Evolutionary conservation across 78 protist species (phyloP), one percentile per base, ranked within the genome.

Genomic region (Dictyostelium purpureum): DNA sequence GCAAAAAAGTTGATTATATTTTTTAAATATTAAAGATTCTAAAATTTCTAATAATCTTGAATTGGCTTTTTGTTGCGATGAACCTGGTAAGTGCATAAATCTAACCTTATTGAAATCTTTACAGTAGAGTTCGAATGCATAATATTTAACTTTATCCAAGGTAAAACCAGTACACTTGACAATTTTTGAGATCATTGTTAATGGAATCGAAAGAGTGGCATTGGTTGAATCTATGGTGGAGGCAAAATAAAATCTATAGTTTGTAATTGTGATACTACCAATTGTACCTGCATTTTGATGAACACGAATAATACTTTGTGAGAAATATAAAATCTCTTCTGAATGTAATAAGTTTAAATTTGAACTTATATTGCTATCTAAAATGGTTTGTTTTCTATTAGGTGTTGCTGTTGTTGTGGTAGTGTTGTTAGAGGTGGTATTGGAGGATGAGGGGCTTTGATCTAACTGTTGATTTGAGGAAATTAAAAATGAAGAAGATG

Each of bases 141-240:
- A 85, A 24, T 85, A 85, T 45, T 85, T 85, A 19, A 85, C 24
- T 12, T 85, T 85, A 26, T 85, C 92, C 31, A 77, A 70, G n/a
- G 92, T 85, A 33, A 59, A 73, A n/a, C 92, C 92, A 16, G 79
- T 76, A 57, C 92, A 85, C 14, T 85, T 85, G 6, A 59, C 73
- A 59, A 85, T 85, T 14, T 73, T 74, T 31, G 51, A 19, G 14
- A 85, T 85, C 54, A 43, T 73, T 18, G 71, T 43, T 12, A 85
- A 45, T 42, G 82, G 83, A 1, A 85, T 42, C 0, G 92, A 73
- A 2, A 85, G 57, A 2, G 40, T 11, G 10, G 61, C 88, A 31
- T 43, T 66, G 9, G 52, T 85, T n/a, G n/a, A 28, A 49, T 38
- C 45, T 19, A 71, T 76, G 0, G 85, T 57, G 0, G 92, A 43